phyloP scores from a whole-genome alignment of 768 basidiomycete species.

The Cystofilobasidium capitatum region DNA sequence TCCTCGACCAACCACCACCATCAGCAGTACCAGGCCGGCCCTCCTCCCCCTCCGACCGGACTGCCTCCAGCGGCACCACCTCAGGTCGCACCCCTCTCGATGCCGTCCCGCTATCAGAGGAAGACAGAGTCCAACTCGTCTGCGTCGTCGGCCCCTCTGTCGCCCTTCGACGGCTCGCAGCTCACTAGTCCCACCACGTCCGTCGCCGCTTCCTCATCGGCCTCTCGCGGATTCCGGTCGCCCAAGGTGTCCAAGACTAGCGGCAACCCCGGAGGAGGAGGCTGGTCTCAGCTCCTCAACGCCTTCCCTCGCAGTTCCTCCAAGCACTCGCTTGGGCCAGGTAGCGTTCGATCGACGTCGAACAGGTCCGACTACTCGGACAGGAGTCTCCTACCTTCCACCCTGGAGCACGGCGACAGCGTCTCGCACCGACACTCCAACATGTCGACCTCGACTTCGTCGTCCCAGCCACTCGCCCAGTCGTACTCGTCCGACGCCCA shows the following conservation, averaged over 20 bases:
- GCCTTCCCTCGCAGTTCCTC: neutral
- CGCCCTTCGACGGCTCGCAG: neutral
- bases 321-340: neutral
- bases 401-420: too few species aligned
- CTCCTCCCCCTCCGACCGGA: neutral
- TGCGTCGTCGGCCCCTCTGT: neutral
- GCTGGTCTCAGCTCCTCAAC: neutral
- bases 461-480: neutral
- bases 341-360: neutral
- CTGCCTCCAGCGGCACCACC: neutral
- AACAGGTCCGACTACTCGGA: neutral
- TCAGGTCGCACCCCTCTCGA: neutral
- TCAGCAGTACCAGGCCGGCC: too few species aligned
- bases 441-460: neutral
- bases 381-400: neutral
- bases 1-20: too few species aligned
- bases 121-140: neutral
- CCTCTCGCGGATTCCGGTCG: neutral
- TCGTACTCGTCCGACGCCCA: neutral
- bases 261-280: neutral
- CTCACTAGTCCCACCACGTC: neutral
- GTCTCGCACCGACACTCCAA: too few species aligned
- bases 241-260: neutral
- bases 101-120: neutral
- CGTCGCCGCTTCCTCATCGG: neutral